Evolutionary conservation across 139 green algal species (phyloP).

Genomic region (Chloropicon primus): DNA sequence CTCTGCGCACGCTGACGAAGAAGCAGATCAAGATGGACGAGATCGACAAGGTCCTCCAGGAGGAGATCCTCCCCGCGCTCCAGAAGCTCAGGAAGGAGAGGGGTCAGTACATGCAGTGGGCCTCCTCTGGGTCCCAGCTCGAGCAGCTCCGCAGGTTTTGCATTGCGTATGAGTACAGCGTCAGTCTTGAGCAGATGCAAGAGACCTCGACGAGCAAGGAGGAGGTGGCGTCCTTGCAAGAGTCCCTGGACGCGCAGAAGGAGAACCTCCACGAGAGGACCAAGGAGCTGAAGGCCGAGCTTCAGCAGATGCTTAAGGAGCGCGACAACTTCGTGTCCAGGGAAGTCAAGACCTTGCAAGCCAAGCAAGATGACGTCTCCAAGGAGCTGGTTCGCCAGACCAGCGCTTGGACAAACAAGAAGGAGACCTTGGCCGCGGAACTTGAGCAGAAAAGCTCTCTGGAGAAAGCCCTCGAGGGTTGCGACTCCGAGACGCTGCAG

Average conservation of each 20-base stretch:
- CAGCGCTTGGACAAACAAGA: slow-evolving; percentile 21
- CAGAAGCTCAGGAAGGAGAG: slow-evolving; percentile 66
- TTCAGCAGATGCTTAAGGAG: slow-evolving; percentile 34
- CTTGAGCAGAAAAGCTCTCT: slow-evolving; percentile 12
- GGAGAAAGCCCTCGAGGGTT: neutral
- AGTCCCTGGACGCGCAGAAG: slow-evolving; percentile 18
- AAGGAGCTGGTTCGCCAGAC: slow-evolving; percentile 35
- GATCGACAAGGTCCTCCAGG: slow-evolving; percentile 80
- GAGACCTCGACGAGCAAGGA: slow-evolving; percentile 9
- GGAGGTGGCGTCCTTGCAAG: slow-evolving; percentile 13
- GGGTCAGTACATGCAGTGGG: slow-evolving; percentile 65
- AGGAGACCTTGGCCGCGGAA: slow-evolving; percentile 7
- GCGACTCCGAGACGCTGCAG: slow-evolving; percentile 16
- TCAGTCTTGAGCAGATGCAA: slow-evolving; percentile 22
- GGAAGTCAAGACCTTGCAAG: slow-evolving; percentile 25
- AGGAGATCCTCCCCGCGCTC: slow-evolving; percentile 82
- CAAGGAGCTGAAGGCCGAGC: slow-evolving; percentile 32
- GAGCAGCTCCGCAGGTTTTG: slow-evolving; percentile 63
- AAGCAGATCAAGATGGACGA: slow-evolving; percentile 90
- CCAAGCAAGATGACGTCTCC: slow-evolving; percentile 34
- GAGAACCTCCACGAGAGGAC: slow-evolving; percentile 17
- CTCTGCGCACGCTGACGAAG: slow-evolving; percentile 79
- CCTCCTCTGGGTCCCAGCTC: slow-evolving; percentile 15
- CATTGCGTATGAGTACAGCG: slow-evolving; percentile 63
- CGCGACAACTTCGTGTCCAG: slow-evolving; percentile 25